These are phyloP conservation scores for Delonix regia DNA, from an alignment of 306 rosid genomes.

Conservation along the genomic window DNA sequence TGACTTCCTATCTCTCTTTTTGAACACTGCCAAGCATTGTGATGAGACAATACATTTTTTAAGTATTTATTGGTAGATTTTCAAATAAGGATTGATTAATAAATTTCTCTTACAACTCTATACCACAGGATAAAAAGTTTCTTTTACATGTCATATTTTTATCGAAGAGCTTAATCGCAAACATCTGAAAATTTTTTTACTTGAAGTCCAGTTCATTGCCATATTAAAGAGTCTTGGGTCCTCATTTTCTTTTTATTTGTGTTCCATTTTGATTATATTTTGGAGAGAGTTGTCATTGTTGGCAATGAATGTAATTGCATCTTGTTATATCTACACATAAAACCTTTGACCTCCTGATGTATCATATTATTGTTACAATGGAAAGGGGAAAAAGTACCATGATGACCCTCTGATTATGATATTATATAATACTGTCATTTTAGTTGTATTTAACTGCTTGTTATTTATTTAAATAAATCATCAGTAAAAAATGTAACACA, in stretches of 20 bases:
- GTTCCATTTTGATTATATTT: not conserved
- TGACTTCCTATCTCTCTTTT: not conserved
- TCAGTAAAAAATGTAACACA: too few species aligned
- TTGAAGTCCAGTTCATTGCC: too few species aligned
- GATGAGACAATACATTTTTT: not conserved
- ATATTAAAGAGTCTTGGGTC: not conserved
- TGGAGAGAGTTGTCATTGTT: slow-evolving; percentile 12
- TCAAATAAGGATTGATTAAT: not conserved
- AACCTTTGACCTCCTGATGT: slow-evolving; percentile 6
- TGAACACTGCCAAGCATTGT: not conserved
- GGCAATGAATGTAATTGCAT: slow-evolving; percentile 24
- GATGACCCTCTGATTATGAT: not conserved
- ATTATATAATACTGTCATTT: not conserved
- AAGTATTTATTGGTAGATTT: not conserved
- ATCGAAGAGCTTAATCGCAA: not conserved
- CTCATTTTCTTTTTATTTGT: not conserved
- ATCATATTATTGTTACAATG: not conserved
- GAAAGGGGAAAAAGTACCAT: not conserved
- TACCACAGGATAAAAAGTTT: not conserved
- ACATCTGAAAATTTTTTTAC: not conserved
- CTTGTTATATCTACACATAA: not conserved
- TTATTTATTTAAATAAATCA: not conserved
- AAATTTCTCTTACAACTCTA: too few species aligned
- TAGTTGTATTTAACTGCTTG: not conserved
- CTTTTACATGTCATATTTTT: too few species aligned